These are phyloP conservation scores for Nakazawaea peltata DNA, from an alignment of 805 yeast genomes.

Conservation along the genomic window DNA sequence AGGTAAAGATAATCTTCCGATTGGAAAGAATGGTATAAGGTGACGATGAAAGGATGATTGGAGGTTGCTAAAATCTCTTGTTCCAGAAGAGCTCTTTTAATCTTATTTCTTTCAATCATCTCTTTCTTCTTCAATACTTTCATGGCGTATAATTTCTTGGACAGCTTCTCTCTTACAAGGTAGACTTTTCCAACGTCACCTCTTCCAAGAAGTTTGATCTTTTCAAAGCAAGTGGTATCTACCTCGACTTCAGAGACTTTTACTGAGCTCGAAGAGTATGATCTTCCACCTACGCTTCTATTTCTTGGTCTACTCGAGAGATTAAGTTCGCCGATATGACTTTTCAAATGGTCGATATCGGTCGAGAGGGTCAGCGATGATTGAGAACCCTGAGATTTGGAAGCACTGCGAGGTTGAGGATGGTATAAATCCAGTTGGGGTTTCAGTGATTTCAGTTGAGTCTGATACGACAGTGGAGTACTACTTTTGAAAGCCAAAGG, in stretches of 20 bases:
- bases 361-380: background rate
- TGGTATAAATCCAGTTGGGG: no score
- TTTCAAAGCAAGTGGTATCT: conserved; percentile 80
- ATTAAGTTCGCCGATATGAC: conserved; percentile 30
- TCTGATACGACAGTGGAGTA: conserved; percentile 10
- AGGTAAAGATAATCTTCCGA: conserved; percentile 84
- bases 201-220: conserved; percentile 82
- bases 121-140: conserved; percentile 84
- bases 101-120: conserved; percentile 92
- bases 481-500: conserved; percentile 51
- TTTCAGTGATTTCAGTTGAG: background rate
- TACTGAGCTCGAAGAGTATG: conserved; percentile 68
- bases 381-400: no score
- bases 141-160: conserved; percentile 82
- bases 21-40: conserved; percentile 93
- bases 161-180: conserved; percentile 73
- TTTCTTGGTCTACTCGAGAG: conserved; percentile 28
- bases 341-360: conserved; percentile 15
- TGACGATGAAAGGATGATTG: conserved; percentile 95
- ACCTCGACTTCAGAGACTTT: conserved; percentile 75
- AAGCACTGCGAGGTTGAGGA: no score
- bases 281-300: conserved; percentile 41
- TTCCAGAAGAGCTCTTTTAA: conserved; percentile 91
- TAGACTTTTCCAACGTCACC: conserved; percentile 98
- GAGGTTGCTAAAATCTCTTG: conserved; percentile 94